Conservation (phyloP, 805 yeast genomes). For the Candida schatavii region DNA sequence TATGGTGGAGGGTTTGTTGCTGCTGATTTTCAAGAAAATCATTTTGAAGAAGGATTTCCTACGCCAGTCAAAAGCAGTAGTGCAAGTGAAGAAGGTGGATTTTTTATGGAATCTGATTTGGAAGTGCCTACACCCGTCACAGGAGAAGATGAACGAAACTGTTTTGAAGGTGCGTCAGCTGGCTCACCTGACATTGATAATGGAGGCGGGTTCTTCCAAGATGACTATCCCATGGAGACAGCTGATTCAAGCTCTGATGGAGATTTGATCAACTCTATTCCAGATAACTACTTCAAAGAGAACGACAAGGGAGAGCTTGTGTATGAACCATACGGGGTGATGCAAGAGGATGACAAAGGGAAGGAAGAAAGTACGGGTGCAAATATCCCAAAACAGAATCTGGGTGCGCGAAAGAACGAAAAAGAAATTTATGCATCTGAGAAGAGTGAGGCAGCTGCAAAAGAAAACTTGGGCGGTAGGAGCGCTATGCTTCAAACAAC, state of each 20-base stretch:
- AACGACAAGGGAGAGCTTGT: slow-evolving; percentile 20
- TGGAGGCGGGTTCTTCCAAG: slow-evolving; percentile 9
- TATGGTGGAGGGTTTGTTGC: slow-evolving; percentile 9
- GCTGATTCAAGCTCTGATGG: slow-evolving; percentile 10
- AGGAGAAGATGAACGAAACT: slow-evolving; percentile 5
- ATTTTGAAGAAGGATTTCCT: background rate
- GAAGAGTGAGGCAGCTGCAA: too few relatives aligned
- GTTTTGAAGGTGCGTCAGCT: background rate
- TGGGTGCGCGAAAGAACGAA: too few relatives aligned
- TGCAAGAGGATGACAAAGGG: background rate
- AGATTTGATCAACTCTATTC: slow-evolving; percentile 11
- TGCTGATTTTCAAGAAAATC: slow-evolving; percentile 2
- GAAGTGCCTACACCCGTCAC: too few relatives aligned
- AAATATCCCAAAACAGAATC: slow-evolving; percentile 3
- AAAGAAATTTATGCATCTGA: too few relatives aligned
- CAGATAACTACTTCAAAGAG: slow-evolving; percentile 16
- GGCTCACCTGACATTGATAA: background rate
- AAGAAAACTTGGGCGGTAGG: too few relatives aligned
- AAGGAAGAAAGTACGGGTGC: background rate
- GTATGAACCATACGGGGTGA: slow-evolving; percentile 15
- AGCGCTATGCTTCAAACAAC: too few relatives aligned
- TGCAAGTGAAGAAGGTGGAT: background rate
- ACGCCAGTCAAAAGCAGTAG: background rate
- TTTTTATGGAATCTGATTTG: background rate
- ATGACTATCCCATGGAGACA: slow-evolving; percentile 2